Conservation (phyloP, 2,329 filamentous ascomycete genomes). For the Harringtonia lauricola region DNA sequence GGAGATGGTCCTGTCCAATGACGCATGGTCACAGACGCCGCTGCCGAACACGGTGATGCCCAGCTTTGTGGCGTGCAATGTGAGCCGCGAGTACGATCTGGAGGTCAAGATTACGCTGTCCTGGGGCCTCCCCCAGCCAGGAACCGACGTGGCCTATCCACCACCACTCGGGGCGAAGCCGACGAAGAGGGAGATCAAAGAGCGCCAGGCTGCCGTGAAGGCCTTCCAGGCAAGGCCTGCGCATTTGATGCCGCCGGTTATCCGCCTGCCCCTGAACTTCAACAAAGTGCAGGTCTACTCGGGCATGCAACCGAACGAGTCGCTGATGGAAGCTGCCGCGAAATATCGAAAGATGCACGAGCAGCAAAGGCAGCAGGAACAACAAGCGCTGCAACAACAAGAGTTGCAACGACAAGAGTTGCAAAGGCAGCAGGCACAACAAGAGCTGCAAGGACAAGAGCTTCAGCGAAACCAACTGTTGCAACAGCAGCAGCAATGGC, state of each 20-base stretch:
- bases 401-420: not conserved
- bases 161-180: not conserved
- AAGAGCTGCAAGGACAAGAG: not conserved
- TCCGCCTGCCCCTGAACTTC: constrained; percentile 70
- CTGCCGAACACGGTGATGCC: constrained; percentile 83
- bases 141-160: not conserved
- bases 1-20: constrained; percentile 58
- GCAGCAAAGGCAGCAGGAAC: not conserved
- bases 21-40: constrained; percentile 59
- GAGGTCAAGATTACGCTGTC: constrained; percentile 71
- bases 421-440: not conserved
- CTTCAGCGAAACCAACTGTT: no score
- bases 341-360: constrained; percentile 16
- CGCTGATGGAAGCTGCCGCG: constrained; percentile 54
- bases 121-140: constrained; percentile 52
- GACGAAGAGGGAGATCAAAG: constrained; percentile 5
- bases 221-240: constrained; percentile 22
- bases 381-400: not conserved
- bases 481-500: not conserved
- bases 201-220: constrained; percentile 15
- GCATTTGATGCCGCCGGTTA: constrained; percentile 47
- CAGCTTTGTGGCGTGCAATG: constrained; percentile 80
- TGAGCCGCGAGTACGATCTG: constrained; percentile 70
- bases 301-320: constrained; percentile 70
- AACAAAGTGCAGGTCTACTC: constrained; percentile 69